Evolutionary conservation across 768 basidiomycete species (phyloP).

Genomic region (Tulasnella sp.): DNA sequence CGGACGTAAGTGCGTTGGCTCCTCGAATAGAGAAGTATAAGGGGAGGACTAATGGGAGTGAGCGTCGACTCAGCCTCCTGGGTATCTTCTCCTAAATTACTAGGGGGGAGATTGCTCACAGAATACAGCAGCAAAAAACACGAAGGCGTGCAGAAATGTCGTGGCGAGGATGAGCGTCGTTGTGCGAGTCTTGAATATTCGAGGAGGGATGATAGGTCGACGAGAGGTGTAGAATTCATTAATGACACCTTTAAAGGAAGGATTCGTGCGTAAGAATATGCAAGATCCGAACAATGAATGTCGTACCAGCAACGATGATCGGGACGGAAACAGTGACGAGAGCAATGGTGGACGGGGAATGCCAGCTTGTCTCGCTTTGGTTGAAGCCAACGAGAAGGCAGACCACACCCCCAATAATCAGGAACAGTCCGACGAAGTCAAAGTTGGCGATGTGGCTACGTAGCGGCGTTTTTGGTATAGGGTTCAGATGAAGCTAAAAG

Average conservation of each 20-base stretch:
- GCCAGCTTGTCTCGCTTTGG: slow-evolving; percentile 68
- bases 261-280: not conserved
- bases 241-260: slow-evolving; percentile 39
- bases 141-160: slow-evolving; percentile 64
- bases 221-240: slow-evolving; percentile 66
- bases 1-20: slow-evolving; percentile 66
- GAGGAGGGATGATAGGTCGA: slow-evolving; percentile 73
- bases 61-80: not conserved
- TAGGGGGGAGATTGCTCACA: not conserved
- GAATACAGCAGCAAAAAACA: slow-evolving; percentile 58
- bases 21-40: slow-evolving; percentile 80
- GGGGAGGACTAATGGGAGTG: slow-evolving; percentile 56
- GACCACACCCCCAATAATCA: slow-evolving; percentile 68
- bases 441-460: slow-evolving; percentile 63
- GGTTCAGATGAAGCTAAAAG: slow-evolving; percentile 55
- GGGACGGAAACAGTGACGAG: slow-evolving; percentile 61
- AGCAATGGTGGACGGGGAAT: slow-evolving; percentile 59
- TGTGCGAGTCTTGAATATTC: slow-evolving; percentile 78
- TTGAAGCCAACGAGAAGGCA: slow-evolving; percentile 74
- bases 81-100: not conserved
- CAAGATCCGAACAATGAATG: not conserved
- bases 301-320: slow-evolving; percentile 53
- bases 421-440: slow-evolving; percentile 68
- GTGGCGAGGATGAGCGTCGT: slow-evolving; percentile 63
- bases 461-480: slow-evolving; percentile 62